phyloP scores from a whole-genome alignment of 805 yeast species.

The Metschnikowia baotianmanensis region DNA sequence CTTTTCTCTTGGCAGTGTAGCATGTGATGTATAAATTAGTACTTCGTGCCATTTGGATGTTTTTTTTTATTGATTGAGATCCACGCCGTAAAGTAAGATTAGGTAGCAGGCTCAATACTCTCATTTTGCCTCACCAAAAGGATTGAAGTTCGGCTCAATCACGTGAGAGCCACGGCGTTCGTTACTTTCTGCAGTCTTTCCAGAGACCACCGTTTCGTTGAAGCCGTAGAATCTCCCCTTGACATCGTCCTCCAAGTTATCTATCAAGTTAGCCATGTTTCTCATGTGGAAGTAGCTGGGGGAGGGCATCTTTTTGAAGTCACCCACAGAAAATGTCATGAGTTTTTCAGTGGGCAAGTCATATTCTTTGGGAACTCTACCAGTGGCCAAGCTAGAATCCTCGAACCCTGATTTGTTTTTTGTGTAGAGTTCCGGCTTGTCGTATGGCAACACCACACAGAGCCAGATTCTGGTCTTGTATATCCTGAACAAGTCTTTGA shows the following conservation, averaged over 20 bases:
- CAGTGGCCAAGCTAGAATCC: slow-evolving; percentile 4
- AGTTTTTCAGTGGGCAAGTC: slow-evolving; percentile 39
- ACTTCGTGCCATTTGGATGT: too few species aligned
- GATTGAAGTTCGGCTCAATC: slow-evolving; percentile 17
- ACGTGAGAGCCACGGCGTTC: slow-evolving; percentile 12
- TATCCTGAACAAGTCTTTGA: slow-evolving; percentile 44
- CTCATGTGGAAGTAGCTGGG: slow-evolving; percentile 54
- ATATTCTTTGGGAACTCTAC: slow-evolving; percentile 36
- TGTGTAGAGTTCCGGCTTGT: slow-evolving; percentile 33
- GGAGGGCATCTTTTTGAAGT: slow-evolving; percentile 36
- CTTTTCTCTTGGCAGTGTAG: too few species aligned
- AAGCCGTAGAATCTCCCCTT: slow-evolving; percentile 44
- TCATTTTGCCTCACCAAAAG: slow-evolving; percentile 13
- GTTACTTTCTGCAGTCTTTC: not conserved
- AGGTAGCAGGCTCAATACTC: slow-evolving; percentile 2
- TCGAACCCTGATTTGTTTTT: slow-evolving; percentile 9
- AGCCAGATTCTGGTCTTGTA: slow-evolving; percentile 48
- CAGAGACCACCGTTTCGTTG: slow-evolving; percentile 11
- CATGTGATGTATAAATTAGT: too few species aligned
- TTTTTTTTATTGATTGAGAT: not conserved
- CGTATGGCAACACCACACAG: slow-evolving; percentile 45
- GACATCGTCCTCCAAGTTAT: slow-evolving; percentile 42
- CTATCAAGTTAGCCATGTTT: slow-evolving; percentile 46
- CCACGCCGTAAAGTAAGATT: not conserved
- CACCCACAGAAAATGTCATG: slow-evolving; percentile 43